These are phyloP conservation scores for Corylus americana DNA, from an alignment of 306 rosid genomes.

Conservation along the genomic window DNA sequence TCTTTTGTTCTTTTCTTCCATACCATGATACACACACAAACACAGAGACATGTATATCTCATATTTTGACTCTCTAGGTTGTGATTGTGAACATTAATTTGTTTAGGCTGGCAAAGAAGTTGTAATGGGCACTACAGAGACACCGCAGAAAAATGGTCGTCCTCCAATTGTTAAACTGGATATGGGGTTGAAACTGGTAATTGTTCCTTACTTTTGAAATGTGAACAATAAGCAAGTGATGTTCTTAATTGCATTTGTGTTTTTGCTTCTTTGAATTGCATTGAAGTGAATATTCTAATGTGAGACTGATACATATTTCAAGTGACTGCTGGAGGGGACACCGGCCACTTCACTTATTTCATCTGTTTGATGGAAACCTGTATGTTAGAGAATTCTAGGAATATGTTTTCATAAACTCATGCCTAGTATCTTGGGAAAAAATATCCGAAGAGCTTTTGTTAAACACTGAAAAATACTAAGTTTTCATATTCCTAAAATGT, in stretches of 20 bases:
- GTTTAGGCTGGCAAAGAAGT: conserved; percentile 27
- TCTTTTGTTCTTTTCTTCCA: too few species aligned
- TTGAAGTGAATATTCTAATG: neutral
- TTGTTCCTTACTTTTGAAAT: conserved; percentile 7
- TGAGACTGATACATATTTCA: neutral
- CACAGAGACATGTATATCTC: too few species aligned
- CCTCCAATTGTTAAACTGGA: conserved; percentile 66
- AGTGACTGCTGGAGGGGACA: neutral
- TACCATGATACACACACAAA: too few species aligned
- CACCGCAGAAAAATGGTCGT: conserved; percentile 38
- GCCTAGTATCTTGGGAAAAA: neutral
- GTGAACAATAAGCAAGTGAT: neutral
- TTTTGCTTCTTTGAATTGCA: neutral
- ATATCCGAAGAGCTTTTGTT: neutral
- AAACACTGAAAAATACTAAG: neutral
- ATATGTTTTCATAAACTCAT: neutral
- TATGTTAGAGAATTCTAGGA: neutral
- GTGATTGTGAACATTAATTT: conserved; percentile 9
- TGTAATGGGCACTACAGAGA: conserved; percentile 45
- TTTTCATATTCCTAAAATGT: neutral
- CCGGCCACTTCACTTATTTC: neutral
- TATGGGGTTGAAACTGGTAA: conserved; percentile 75
- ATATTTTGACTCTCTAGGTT: neutral
- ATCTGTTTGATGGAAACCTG: neutral
- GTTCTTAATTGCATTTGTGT: neutral